Evolutionary conservation across 139 green algal species (phyloP), one percentile per base, ranked within the genome.

Genomic region (Zygnema cylindricum): DNA sequence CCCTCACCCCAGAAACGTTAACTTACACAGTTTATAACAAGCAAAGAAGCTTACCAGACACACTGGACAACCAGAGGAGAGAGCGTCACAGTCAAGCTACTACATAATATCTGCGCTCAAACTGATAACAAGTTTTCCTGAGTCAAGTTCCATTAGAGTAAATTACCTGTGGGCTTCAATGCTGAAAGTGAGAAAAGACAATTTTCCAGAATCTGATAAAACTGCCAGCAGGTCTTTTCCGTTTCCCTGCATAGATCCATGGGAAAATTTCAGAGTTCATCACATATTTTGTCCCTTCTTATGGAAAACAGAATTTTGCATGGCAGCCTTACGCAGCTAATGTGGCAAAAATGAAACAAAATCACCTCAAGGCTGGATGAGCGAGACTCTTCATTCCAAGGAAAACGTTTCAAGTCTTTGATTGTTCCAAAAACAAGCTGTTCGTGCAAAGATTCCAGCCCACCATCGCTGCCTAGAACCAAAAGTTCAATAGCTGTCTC

Each of bases 351-450:
- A 38, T 69, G 82, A n/a, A n/a, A n/a, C n/a, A n/a, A n/a, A n/a
- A 36, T 76, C 0, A 30, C 22, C 84, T 54, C 25, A 35, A 43
- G 33, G 35, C 30, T 41, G 55, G 81, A 38, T n/a, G 42, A 38
- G 38, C n/a, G 43, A n/a, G 88, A 38, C 75, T 32, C 32, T 32
- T 36, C 41, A 73, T 85, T 90, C 35, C 82, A 90, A 25, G 87
- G 87, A 42, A 91, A 49, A 21, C 85, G 25, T 21, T 86, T 42
- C 25, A 91, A 81, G 11, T 91, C 87, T 40, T 36, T 49, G 81
- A 91, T 91, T 55, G 82, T 90, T 22, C 87, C 87, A 38, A 91
- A 91, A 0, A 91, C 87, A 21, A 82, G 69, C 87, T 91, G 87
- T 63, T 91, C 87, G 55, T 69, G 81, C 54, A 91, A 35, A 1